Evolutionary conservation across 2,329 filamentous ascomycete genomes (phyloP).

Genomic region (Apiospora sp.): DNA sequence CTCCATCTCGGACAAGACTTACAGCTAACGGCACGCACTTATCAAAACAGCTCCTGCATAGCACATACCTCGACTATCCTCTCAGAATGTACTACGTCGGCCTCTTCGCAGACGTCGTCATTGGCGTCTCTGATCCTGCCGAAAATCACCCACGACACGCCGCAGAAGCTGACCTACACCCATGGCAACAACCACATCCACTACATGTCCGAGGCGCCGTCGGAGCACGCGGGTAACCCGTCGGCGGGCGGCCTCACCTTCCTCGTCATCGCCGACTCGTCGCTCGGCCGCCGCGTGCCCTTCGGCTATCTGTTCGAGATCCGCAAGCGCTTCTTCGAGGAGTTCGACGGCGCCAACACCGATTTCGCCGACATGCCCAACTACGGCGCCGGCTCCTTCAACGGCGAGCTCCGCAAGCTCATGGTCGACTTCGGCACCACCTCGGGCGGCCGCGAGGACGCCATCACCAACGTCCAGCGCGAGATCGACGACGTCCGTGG

Average conservation of each 20-base stretch:
- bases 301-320: slow-evolving; percentile 94
- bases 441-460: slow-evolving; percentile 77
- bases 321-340: slow-evolving; percentile 82
- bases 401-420: slow-evolving; percentile 75
- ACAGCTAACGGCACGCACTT: slow-evolving; percentile 30
- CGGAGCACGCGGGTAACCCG: slow-evolving; percentile 63
- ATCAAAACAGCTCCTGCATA: slow-evolving; percentile 78
- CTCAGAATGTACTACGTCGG: slow-evolving; percentile 87
- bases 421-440: slow-evolving; percentile 88
- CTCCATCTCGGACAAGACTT: slow-evolving; percentile 5
- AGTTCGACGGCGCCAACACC: slow-evolving; percentile 70
- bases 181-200: slow-evolving; percentile 93
- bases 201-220: slow-evolving; percentile 87
- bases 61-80: slow-evolving; percentile 94
- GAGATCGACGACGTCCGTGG: slow-evolving; percentile 93
- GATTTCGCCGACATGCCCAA: slow-evolving; percentile 82
- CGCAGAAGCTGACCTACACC: slow-evolving; percentile 93
- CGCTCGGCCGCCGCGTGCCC: slow-evolving; percentile 84
- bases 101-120: slow-evolving; percentile 82
- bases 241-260: slow-evolving; percentile 87
- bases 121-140: slow-evolving; percentile 94
- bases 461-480: slow-evolving; percentile 80
- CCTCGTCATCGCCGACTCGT: slow-evolving; percentile 84
- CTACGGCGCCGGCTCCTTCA: slow-evolving; percentile 91
- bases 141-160: slow-evolving; percentile 82